Evolutionary conservation across 768 basidiomycete genomes (phyloP).

Genomic region (Leccinum arenicola): DNA sequence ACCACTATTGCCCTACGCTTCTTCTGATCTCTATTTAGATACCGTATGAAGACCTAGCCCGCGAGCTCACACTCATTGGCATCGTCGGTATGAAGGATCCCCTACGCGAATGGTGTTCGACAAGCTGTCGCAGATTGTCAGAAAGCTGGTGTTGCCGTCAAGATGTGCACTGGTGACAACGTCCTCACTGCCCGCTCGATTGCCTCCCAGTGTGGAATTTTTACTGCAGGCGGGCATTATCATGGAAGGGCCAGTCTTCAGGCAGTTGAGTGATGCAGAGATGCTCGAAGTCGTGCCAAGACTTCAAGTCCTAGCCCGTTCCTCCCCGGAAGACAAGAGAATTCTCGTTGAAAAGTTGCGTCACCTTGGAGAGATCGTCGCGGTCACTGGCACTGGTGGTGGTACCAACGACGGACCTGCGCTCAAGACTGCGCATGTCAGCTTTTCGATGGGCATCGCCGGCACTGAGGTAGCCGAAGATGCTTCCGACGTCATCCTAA

Average conservation of each 20-base stretch:
- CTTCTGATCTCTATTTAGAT: constrained; percentile 42
- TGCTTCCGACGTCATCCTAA: constrained; percentile 97
- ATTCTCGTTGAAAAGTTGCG: constrained; percentile 87
- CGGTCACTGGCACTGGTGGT: constrained; percentile 97
- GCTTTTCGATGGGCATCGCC: constrained; percentile 95
- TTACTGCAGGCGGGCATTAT: constrained; percentile 91
- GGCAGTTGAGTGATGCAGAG: constrained; percentile 67
- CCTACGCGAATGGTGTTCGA: constrained; percentile 82
- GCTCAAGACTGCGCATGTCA: constrained; percentile 92
- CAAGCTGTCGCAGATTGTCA: constrained; percentile 87
- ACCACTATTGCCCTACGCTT: background rate
- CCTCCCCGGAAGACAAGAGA: constrained; percentile 97
- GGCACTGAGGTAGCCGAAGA: constrained; percentile 99
- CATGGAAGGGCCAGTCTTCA: constrained; percentile 97
- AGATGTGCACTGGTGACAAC: constrained; percentile 99
- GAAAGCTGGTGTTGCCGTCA: constrained; percentile 86
- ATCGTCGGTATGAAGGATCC: constrained; percentile 98
- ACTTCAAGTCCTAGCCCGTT: constrained; percentile 94
- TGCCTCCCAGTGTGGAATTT: constrained; percentile 94
- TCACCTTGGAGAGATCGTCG: constrained; percentile 83
- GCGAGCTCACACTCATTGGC: constrained; percentile 78
- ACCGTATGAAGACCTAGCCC: constrained; percentile 64
- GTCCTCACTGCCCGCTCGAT: constrained; percentile 96
- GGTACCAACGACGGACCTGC: constrained; percentile 98
- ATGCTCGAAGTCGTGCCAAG: constrained; percentile 84